phyloP scores from a whole-genome alignment of 2,329 filamentous ascomycete genomes.

The Grosmannia serpens region DNA sequence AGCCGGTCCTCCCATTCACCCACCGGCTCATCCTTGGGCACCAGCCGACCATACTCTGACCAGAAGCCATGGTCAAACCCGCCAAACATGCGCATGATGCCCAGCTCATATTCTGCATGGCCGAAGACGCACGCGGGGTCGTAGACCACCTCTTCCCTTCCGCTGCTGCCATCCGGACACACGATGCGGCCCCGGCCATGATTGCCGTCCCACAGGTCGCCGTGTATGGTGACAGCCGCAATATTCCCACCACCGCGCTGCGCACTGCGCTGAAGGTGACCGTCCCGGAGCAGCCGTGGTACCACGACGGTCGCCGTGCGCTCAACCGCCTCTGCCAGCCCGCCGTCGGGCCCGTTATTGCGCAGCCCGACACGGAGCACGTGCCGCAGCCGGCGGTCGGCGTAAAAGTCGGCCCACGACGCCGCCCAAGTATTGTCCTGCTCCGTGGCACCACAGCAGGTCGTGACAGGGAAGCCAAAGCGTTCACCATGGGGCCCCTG shows the following conservation, averaged over 20 bases:
- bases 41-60: conserved; percentile 62
- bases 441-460: conserved; percentile 74
- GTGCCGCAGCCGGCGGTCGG: conserved; percentile 57
- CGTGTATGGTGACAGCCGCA: conserved; percentile 73
- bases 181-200: conserved; percentile 54
- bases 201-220: conserved; percentile 91
- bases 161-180: background rate
- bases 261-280: conserved; percentile 32
- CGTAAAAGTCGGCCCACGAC: conserved; percentile 81
- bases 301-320: conserved; percentile 53
- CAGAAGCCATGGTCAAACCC: conserved; percentile 66
- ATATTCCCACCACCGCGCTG: conserved; percentile 35
- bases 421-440: conserved; percentile 66
- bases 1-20: conserved; percentile 80
- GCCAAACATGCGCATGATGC: conserved; percentile 95
- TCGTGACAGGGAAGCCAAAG: conserved; percentile 77
- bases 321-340: conserved; percentile 54
- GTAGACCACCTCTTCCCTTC: conserved; percentile 61
- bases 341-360: conserved; percentile 53
- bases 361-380: conserved; percentile 47
- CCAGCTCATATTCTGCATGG: conserved; percentile 81
- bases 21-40: conserved; percentile 68
- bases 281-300: conserved; percentile 61
- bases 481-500: conserved; percentile 44
- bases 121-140: conserved; percentile 75